Evolutionary conservation across 2,329 filamentous ascomycete genomes (phyloP).

Genomic region (Colletotrichum lentis): DNA sequence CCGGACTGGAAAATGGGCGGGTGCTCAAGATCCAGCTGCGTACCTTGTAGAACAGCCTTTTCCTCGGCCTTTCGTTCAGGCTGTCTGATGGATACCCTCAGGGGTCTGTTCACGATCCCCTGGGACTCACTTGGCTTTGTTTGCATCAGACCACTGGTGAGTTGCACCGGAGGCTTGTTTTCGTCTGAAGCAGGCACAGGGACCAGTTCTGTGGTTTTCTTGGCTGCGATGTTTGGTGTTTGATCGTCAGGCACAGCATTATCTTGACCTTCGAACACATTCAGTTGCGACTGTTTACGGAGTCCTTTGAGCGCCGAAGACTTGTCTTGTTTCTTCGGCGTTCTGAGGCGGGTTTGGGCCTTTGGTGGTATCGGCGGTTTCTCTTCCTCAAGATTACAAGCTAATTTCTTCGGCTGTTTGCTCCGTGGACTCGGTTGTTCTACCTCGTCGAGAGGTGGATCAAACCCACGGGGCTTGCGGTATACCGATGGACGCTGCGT

Average conservation of each 20-base stretch:
- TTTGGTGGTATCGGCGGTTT: constrained; percentile 21
- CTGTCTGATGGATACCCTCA: constrained; percentile 26
- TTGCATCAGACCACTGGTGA: too few relatives aligned
- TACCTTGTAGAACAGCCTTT: constrained; percentile 3
- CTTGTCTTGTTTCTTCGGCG: neutral
- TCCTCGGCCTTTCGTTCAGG: constrained; percentile 41
- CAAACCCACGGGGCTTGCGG: neutral
- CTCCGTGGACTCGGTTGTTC: constrained; percentile 15
- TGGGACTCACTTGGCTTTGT: neutral
- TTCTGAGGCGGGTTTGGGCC: constrained; percentile 20
- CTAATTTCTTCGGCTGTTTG: neutral
- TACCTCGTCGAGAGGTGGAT: neutral
- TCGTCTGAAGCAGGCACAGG: constrained; percentile 5
- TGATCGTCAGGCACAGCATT: neutral
- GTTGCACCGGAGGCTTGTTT: neutral
- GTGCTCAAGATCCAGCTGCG: neutral
- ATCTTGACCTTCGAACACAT: neutral
- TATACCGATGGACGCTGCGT: constrained; percentile 28
- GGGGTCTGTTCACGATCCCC: neutral
- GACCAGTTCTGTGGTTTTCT: neutral
- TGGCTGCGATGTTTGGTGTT: neutral
- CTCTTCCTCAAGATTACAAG: neutral
- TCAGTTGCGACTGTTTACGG: constrained; percentile 4
- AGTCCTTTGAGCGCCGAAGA: neutral
- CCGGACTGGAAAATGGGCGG: constrained; percentile 13